Evolutionary conservation across 331 rosid genomes (phyloP), one percentile per base, ranked within the genome.

Genomic region (Telfairia occidentalis): DNA sequence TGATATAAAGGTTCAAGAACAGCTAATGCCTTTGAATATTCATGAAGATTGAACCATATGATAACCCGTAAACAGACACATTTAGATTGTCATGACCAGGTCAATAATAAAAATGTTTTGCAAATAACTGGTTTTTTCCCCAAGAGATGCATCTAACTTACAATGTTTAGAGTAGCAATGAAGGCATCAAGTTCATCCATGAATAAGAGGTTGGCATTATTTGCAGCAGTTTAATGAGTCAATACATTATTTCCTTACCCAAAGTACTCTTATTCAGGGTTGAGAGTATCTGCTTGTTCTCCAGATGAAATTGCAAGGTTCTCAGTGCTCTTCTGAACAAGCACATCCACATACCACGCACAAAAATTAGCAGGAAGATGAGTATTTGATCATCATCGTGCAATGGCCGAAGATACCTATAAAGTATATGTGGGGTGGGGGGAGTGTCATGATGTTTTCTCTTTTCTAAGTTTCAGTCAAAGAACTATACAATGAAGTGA

Each of bases 11-110:
- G 97, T 77, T 85, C 99, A 82, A 95, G 88, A 74, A 87, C 86
- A 7, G 94, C 87, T 35, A 85, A 87, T 8, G 99, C 87, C 87
- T 87, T 92, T 24, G 83, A 60, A 83, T 90, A 90, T 74, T 95
- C 99, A 4, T 86, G 97, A 74, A 95, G 90, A 86, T 90, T 89
- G 86, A 88, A 92, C 99, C 99, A 95, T 81, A 95, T 77, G 55
- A 87, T 80, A n/a, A 97, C 97, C 99, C 92, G 78, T 32, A 79
- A 67, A 81, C 34, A 30, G 64, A 80, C 45, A 71, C 15, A 26
- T 40, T n/a, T 21, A 35, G 30, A 32, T 63, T 23, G 16, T 29
- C 70, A 60, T 4, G 0, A 58, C 21, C 54, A 26, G 43, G 18
- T 59, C 19, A 57, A 55, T 34, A 38, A 76, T 16, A 48, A 21